Evolutionary conservation across 768 basidiomycete species (phyloP), one percentile per base, ranked within the genome.

Genomic region (Boletellus sp.): DNA sequence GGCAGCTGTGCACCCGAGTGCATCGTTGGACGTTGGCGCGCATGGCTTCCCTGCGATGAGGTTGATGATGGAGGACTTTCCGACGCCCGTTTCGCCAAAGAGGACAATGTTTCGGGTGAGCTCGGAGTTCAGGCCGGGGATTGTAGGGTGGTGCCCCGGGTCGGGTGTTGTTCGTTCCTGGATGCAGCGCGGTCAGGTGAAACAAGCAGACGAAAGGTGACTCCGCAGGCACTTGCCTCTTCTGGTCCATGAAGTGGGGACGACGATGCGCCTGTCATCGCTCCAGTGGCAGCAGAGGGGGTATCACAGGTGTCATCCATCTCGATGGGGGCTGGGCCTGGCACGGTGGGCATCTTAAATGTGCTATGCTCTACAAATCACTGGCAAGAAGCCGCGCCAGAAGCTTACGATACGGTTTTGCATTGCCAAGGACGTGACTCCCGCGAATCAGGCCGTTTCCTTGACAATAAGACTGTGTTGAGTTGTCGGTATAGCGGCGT

Each of bases 1-100:
- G 11, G 28, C 9, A 1, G 24, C 23, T 19, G 48, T 44, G 24
- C 42, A 53, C 9, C 52, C 42, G 4, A 39, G n/a, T 13, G 42
- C 49, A 22, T 42, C 43, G 49, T 43, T 45, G 34, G 52, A 51
- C 2, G 39, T 48, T 3, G 17, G 43, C 3, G 52, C 33, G 20
- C 19, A 16, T 2, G 6, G 9, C 17, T 23, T 1, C 12, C 33
- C 34, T 1, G 34, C 39, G 20, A 45, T 45, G 34, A 42, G 33
- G 45, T 45, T 45, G 26, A 45, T 33, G 20, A 45, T 26, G 1
- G 48, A 51, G 8, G 38, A 47, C 26, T 51, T 51, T 13, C 50
- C 45, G 24, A 41, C 40, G 9, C 45, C 45, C 15, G 45, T 45
- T 36, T 45, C 45, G 22, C 45, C 45, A 17, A 45, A 35, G 17